phyloP scores from a whole-genome alignment of 208 protist species.

The Herpetomonas muscarum region DNA sequence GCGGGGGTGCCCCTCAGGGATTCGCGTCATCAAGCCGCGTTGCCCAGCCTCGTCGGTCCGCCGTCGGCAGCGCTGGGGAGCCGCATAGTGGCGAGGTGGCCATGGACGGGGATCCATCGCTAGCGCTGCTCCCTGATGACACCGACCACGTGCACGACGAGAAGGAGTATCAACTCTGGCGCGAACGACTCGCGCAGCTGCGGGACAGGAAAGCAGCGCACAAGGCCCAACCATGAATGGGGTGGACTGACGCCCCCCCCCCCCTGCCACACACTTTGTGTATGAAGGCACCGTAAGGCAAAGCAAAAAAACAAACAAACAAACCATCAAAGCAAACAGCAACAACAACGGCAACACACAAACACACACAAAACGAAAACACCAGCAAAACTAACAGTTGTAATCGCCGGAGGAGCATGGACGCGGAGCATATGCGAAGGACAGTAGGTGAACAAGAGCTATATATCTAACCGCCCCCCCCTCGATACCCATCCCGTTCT shows the following conservation, averaged over 20 bases:
- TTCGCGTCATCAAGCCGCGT: neutral
- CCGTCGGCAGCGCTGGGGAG: neutral
- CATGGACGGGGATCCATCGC: constrained; percentile 12
- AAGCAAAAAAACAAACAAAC: neutral
- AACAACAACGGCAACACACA: constrained; percentile 1
- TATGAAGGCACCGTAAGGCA: neutral
- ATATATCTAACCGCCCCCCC: too few species aligned
- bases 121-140: constrained; percentile 46
- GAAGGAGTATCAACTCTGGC: constrained; percentile 51
- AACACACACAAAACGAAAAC: neutral
- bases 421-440: too few species aligned
- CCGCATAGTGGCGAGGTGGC: neutral
- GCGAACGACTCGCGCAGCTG: constrained; percentile 24
- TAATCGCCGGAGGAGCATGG: too few species aligned
- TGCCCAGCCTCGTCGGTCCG: neutral
- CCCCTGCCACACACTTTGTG: neutral
- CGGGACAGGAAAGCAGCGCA: constrained; percentile 4
- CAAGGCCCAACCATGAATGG: neutral
- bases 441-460: too few species aligned
- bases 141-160: constrained; percentile 56
- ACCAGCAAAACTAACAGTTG: neutral
- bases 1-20: neutral
- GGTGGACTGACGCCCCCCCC: neutral
- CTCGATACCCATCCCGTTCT: too few species aligned
- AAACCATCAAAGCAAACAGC: neutral